Conservation (phyloP, 176 grass and related monocot species). For the Aechmea fasciata region DNA sequence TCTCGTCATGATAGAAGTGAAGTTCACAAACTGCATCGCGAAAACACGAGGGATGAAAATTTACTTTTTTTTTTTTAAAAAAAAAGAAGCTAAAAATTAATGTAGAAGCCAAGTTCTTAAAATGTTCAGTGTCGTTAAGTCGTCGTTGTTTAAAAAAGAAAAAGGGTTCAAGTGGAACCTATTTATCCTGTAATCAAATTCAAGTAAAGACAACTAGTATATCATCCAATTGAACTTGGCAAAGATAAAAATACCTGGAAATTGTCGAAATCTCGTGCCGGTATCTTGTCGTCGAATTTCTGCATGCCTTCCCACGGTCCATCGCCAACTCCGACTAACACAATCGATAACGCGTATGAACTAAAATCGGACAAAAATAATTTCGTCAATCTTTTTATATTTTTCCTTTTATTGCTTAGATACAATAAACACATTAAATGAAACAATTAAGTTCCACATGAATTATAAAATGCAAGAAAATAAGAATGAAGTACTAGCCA, state of each 20-base stretch:
- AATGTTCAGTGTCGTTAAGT: no score
- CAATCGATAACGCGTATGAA: constrained; percentile 68
- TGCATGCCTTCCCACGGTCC: constrained; percentile 91
- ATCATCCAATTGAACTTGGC: background rate
- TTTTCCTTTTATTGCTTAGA: background rate
- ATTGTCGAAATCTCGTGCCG: constrained; percentile 75
- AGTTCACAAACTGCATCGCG: constrained; percentile 69
- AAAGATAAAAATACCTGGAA: constrained; percentile 50
- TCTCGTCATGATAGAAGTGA: constrained; percentile 71
- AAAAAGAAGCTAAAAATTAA: background rate
- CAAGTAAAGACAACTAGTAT: background rate
- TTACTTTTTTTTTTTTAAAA: background rate
- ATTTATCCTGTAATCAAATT: background rate
- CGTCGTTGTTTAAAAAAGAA: no score
- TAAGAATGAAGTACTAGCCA: no score
- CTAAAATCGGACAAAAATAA: constrained; percentile 15
- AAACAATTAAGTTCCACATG: background rate
- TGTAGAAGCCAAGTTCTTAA: no score
- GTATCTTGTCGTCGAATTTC: constrained; percentile 81
- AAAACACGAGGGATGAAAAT: background rate
- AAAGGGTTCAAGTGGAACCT: no score
- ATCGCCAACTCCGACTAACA: constrained; percentile 79
- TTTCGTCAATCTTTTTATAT: background rate
- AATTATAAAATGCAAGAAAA: no score
- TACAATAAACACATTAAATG: background rate